Evolutionary conservation across 164 flowering plant genomes (phyloP).

Genomic region (Sextonia rubra): DNA sequence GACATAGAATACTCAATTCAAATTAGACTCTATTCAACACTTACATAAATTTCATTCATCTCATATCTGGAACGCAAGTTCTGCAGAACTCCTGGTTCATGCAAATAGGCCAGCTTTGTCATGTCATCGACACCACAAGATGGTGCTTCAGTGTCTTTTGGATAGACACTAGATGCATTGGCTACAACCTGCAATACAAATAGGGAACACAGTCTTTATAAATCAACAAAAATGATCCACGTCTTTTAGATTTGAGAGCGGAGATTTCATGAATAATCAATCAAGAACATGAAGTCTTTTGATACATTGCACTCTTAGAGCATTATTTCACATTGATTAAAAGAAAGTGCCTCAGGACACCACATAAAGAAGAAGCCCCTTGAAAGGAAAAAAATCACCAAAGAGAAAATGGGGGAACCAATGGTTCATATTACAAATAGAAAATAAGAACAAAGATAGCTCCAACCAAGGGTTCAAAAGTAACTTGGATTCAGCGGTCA

Average conservation of each 20-base stretch:
- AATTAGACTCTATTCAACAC: slow-evolving; percentile 22
- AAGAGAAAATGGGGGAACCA: no score
- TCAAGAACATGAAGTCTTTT: not conserved
- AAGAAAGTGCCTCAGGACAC: not conserved
- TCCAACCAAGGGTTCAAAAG: no score
- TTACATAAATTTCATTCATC: slow-evolving; percentile 95
- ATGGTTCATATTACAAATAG: no score
- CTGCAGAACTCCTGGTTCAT: slow-evolving; percentile 93
- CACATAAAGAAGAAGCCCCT: no score
- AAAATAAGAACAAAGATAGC: no score
- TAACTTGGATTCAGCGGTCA: no score
- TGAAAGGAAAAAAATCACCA: no score
- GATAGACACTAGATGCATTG: slow-evolving; percentile 60
- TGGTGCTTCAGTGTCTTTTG: slow-evolving; percentile 88
- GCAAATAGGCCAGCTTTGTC: slow-evolving; percentile 96
- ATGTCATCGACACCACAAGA: slow-evolving; percentile 97
- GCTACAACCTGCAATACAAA: slow-evolving; percentile 56
- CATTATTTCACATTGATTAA: not conserved
- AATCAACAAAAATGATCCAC: not conserved
- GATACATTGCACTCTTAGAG: not conserved
- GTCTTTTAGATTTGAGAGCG: not conserved
- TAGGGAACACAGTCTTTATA: not conserved
- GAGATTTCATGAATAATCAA: not conserved
- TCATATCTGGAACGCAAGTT: slow-evolving; percentile 87
- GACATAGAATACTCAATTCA: not conserved